A percentile compares a stretch with the other conserved stretches of the same genome.
Evolutionary conservation across 2,329 filamentous ascomycete species (phyloP).

Genomic region (Proliferodiscus dingleyae): DNA sequence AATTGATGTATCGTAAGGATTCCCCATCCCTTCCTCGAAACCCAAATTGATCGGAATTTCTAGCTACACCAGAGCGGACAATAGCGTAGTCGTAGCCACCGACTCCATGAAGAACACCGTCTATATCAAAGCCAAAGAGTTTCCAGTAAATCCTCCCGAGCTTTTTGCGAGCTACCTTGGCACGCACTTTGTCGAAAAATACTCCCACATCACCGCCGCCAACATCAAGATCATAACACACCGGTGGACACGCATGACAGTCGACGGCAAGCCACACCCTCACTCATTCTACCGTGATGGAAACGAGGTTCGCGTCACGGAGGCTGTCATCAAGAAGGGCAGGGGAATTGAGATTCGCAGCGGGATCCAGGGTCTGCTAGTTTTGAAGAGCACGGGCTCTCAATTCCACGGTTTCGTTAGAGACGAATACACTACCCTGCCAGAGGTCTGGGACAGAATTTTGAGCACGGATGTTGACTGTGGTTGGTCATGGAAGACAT

Average conservation of each 20-base stretch:
- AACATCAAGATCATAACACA: slow-evolving; percentile 79
- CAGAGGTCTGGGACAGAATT: slow-evolving; percentile 91
- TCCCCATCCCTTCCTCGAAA: slow-evolving; percentile 1
- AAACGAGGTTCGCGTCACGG: slow-evolving; percentile 78
- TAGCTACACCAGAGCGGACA: slow-evolving; percentile 90
- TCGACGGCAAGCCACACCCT: slow-evolving; percentile 87
- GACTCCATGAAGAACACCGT: slow-evolving; percentile 98
- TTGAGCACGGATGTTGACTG: slow-evolving; percentile 89
- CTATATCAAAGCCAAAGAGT: slow-evolving; percentile 91
- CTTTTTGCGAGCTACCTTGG: slow-evolving; percentile 82
- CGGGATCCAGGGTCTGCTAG: slow-evolving; percentile 73
- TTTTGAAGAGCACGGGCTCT: slow-evolving; percentile 94
- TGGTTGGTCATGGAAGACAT: slow-evolving; percentile 77
- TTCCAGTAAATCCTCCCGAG: slow-evolving; percentile 89
- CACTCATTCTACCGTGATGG: slow-evolving; percentile 93
- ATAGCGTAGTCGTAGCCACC: slow-evolving; percentile 90
- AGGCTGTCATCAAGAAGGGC: slow-evolving; percentile 62
- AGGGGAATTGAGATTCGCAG: slow-evolving; percentile 72
- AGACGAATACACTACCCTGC: slow-evolving; percentile 88
- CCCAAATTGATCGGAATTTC: slow-evolving; percentile 20
- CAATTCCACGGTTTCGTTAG: slow-evolving; percentile 92
- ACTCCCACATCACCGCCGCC: slow-evolving; percentile 80
- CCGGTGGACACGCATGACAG: slow-evolving; percentile 82
- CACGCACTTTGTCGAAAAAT: slow-evolving; percentile 82
- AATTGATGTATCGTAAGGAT: slow-evolving; percentile 71